Evolutionary conservation across 1,139 yeast species (phyloP), one percentile per base, ranked within the genome.

Genomic region (Trichomonascaceae sp.): DNA sequence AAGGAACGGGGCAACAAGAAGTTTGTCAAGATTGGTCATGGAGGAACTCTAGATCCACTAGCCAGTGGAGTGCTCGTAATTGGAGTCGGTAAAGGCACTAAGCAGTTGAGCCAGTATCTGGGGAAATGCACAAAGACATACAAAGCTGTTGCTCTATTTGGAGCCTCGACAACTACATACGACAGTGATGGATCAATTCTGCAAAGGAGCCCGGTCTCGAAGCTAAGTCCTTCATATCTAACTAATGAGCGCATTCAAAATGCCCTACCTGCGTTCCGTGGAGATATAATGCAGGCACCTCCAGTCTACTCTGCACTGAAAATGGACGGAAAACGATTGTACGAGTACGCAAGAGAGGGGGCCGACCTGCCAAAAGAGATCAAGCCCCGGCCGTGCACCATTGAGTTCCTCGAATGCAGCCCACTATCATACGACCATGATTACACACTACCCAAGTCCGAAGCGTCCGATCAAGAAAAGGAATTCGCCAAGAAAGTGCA

Each of bases 21-120:
- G n/a, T 75, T 74, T 47, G 72, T 87, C 20, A 89, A 92, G 51
- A 78, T 89, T 62, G 99, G 99, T 1, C 99, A 92, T 56, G 99
- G 98, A 5, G 99, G 99, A 4, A 89, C 99, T 0, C 64, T 92
- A 30, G 99, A 92, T 51, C 97, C 97, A 0, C 57, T 84, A 37
- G 99, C 99, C 0, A 75, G 85, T 20, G 99, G 99, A 5, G 89
- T 89, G 2, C 57, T 89, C 38, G 92, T 92, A 2, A 68, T 92
- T 39, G 99, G 98, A 3, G 71, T 92, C 17, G 96, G 96, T 6
- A 45, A 64, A 2, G 98, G 98, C 1, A 92, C 99, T 2, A 89
- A 87, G 52, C 65, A 71, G 51, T 62, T 92, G 31, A 77, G 74
- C 38, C 65, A 71, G 39, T 85, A 79, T 48, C 64, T 77, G 27